phyloP scores from a whole-genome alignment of 805 yeast genomes.

The Yamadazyma ubonensis region DNA sequence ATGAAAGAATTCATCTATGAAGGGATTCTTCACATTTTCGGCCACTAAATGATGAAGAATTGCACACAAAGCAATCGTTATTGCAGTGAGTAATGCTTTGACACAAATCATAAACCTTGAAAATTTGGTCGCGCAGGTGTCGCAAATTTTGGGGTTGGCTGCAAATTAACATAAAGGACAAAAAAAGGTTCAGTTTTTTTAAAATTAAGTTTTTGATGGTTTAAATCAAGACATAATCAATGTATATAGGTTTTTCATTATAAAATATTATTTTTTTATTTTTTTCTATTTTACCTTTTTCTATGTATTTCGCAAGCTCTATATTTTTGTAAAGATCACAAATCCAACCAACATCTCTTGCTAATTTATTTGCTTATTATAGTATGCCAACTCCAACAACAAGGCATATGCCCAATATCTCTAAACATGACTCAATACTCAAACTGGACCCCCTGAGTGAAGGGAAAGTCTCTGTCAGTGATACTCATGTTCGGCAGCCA shows the following conservation, averaged over 20 bases:
- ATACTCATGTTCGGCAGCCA: too few species aligned
- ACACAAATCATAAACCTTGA: constrained; percentile 8
- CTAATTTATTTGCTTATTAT: neutral
- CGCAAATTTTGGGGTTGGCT: neutral
- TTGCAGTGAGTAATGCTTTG: neutral
- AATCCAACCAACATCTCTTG: neutral
- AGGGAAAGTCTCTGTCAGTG: too few species aligned
- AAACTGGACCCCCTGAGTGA: too few species aligned
- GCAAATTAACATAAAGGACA: constrained; percentile 2
- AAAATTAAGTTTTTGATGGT: too few species aligned
- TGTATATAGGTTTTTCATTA: too few species aligned
- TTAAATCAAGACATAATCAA: too few species aligned
- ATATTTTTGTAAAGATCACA: neutral
- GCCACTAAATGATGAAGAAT: constrained; percentile 19
- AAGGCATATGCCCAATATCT: neutral
- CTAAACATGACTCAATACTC: too few species aligned
- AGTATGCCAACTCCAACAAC: neutral
- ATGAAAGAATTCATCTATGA: constrained; percentile 83
- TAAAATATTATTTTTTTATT: neutral
- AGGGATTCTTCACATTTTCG: constrained; percentile 26
- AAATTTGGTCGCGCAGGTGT: constrained; percentile 5
- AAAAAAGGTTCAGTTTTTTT: too few species aligned
- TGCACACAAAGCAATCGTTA: constrained; percentile 10
- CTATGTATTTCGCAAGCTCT: neutral
- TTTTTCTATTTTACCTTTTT: neutral